These are phyloP conservation scores for Aphanomyces stellatus DNA, from an alignment of 352 stramenopile genomes.

Conservation along the genomic window DNA sequence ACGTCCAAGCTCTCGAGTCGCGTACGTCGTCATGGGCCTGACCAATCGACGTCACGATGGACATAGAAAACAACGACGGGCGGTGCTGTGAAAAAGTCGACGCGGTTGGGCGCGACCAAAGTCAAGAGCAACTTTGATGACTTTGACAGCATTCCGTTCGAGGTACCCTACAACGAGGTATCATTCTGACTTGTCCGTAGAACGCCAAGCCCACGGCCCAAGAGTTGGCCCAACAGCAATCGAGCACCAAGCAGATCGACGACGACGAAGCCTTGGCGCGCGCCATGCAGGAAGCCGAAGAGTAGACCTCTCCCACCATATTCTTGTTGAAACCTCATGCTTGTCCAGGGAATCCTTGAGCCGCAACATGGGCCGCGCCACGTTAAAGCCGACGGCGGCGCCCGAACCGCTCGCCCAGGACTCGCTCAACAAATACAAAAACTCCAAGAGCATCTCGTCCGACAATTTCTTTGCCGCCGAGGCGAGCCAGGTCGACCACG, in stretches of 20 bases:
- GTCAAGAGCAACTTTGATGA: conserved; percentile 74
- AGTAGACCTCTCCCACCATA: conserved; percentile 31
- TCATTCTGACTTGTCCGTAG: too few relatives aligned
- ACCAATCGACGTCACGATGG: neutral
- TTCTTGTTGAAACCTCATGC: neutral
- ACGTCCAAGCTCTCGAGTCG: conserved; percentile 18
- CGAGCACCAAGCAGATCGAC: conserved; percentile 70
- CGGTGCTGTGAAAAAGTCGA: conserved; percentile 38
- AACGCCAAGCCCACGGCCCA: conserved; percentile 46
- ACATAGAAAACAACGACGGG: conserved; percentile 24
- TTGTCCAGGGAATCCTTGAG: neutral
- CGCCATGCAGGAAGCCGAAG: conserved; percentile 65
- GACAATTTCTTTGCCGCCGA: conserved; percentile 85
- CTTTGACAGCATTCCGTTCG: conserved; percentile 83
- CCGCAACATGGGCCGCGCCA: conserved; percentile 20
- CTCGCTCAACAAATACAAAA: conserved; percentile 89
- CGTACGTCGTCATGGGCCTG: neutral
- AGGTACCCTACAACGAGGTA: conserved; percentile 49
- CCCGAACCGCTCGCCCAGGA: conserved; percentile 26
- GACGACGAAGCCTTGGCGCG: conserved; percentile 79
- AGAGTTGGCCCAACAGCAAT: conserved; percentile 23
- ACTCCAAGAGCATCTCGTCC: conserved; percentile 86
- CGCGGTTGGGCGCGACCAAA: conserved; percentile 56
- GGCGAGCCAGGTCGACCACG: conserved; percentile 38
- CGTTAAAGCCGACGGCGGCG: conserved; percentile 23